Conservation (phyloP, 176 grass and related monocot species). For the Carex parvula region DNA sequence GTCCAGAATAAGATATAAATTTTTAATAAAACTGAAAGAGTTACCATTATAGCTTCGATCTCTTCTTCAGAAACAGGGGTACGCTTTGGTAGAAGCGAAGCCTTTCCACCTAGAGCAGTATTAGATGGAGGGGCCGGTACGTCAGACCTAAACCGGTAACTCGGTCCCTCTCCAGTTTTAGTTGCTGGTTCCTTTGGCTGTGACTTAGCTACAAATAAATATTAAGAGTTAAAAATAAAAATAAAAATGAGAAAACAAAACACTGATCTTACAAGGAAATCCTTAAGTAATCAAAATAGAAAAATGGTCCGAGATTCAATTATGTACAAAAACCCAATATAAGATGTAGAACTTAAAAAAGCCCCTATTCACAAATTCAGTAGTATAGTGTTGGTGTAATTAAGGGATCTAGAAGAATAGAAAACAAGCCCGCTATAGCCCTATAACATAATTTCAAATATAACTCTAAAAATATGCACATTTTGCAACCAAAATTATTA, state of each 20-base stretch:
- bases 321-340: neutral
- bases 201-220: conserved; percentile 38
- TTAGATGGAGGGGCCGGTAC: conserved; percentile 79
- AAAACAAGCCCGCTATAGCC: too few species aligned
- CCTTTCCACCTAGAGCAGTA: conserved; percentile 76
- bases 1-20: neutral
- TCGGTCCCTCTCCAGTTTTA: conserved; percentile 41
- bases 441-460: too few species aligned
- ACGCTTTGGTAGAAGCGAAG: conserved; percentile 89
- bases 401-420: neutral
- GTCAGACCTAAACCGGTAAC: conserved; percentile 86
- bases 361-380: neutral
- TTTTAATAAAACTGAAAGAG: neutral
- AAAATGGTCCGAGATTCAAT: neutral
- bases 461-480: too few species aligned
- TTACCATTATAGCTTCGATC: conserved; percentile 94
- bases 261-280: neutral
- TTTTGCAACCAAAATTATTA: neutral
- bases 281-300: conserved; percentile 16
- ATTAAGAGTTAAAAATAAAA: conserved; percentile 13
- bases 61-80: conserved; percentile 87
- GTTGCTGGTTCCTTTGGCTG: conserved; percentile 35
- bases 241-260: neutral
- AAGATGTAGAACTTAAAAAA: neutral
- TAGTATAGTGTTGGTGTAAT: neutral